phyloP scores from a whole-genome alignment of 2,329 filamentous ascomycete genomes.

The Fusarium sp. region DNA sequence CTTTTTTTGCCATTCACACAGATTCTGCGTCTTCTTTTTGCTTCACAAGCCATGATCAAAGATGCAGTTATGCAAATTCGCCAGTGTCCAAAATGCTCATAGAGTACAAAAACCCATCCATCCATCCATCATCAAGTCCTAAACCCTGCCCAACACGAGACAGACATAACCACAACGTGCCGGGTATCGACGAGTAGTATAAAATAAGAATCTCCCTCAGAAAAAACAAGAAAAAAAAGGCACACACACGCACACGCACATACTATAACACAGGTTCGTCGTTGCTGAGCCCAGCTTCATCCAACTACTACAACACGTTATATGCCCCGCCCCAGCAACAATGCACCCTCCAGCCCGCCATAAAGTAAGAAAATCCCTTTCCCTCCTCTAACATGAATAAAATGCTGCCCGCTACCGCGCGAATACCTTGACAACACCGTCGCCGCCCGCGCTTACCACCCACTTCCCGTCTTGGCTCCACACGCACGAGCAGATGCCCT shows the following conservation, averaged over 20 bases:
- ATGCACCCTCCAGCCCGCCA: constrained; percentile 18
- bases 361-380: constrained; percentile 6
- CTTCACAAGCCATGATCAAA: not conserved
- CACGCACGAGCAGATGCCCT: constrained; percentile 92
- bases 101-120: constrained; percentile 13
- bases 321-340: constrained; percentile 18
- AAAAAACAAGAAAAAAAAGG: not conserved
- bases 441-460: constrained; percentile 93
- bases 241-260: constrained; percentile 6
- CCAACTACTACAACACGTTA: constrained; percentile 24
- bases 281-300: constrained; percentile 21
- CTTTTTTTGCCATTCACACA: not conserved
- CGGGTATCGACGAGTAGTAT: constrained; percentile 50
- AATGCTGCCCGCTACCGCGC: constrained; percentile 48
- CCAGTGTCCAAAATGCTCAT: constrained; percentile 5
- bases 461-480: constrained; percentile 97
- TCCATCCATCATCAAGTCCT: not conserved
- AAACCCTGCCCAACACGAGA: not conserved
- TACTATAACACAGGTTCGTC: constrained; percentile 34
- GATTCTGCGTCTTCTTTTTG: not conserved
- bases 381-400: not conserved
- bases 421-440: constrained; percentile 96
- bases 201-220: constrained; percentile 32
- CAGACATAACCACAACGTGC: constrained; percentile 38
- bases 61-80: not conserved